Percentiles rank a stretch among this genome's conserved stretches.
phyloP scores from a whole-genome alignment of 2,329 filamentous ascomycete species.

The Monilinia vaccinii-corymbosi region DNA sequence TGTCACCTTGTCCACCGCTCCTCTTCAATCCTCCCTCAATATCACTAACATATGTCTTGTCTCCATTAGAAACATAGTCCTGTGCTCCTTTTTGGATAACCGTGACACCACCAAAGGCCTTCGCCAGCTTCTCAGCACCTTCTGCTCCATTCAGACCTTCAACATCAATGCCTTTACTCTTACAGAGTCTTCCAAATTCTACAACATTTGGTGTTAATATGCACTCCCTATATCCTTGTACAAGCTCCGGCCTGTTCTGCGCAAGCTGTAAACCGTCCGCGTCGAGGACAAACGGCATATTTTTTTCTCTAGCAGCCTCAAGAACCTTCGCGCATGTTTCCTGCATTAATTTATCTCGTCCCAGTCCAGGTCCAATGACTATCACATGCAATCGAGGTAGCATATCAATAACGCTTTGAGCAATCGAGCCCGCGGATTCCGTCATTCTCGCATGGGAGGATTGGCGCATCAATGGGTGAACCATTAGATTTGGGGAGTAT shows the following conservation, averaged over 20 bases:
- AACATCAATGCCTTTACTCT: slow-evolving; percentile 60
- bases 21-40: slow-evolving; percentile 77
- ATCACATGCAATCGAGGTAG: slow-evolving; percentile 82
- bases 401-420: slow-evolving; percentile 65
- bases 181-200: slow-evolving; percentile 77
- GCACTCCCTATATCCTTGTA: slow-evolving; percentile 72
- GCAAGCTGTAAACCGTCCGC: slow-evolving; percentile 81
- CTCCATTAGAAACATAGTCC: slow-evolving; percentile 78
- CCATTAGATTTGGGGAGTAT: slow-evolving; percentile 97
- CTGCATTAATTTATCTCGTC: slow-evolving; percentile 83
- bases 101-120: slow-evolving; percentile 75
- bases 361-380: slow-evolving; percentile 86
- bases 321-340: slow-evolving; percentile 75
- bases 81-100: slow-evolving; percentile 80
- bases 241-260: slow-evolving; percentile 63
- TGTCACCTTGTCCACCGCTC: slow-evolving; percentile 92
- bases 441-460: slow-evolving; percentile 43
- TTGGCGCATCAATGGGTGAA: slow-evolving; percentile 90
- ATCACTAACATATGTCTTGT: slow-evolving; percentile 66
- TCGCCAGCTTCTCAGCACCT: slow-evolving; percentile 57
- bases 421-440: slow-evolving; percentile 51
- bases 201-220: slow-evolving; percentile 93
- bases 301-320: slow-evolving; percentile 60
- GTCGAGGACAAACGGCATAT: slow-evolving; percentile 79
- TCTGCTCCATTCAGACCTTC: slow-evolving; percentile 30